These are phyloP conservation scores for Talaromyces sp. DNA, from an alignment of 2,329 filamentous ascomycete genomes.

Conservation along the genomic window DNA sequence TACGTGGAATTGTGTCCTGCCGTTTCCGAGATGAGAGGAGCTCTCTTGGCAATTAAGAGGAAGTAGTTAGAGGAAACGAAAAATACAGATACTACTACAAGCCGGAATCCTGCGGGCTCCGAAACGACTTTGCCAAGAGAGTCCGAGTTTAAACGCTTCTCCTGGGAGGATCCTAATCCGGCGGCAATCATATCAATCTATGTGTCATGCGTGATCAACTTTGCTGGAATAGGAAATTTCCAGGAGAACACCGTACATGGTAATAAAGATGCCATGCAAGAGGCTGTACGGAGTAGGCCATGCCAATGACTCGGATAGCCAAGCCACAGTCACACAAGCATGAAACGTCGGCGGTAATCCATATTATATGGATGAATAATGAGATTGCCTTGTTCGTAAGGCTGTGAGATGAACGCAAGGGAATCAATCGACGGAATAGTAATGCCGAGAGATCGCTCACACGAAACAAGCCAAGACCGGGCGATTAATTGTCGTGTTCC, in stretches of 20 bases:
- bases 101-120: background rate
- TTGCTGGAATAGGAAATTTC: background rate
- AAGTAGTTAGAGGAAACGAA: background rate
- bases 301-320: background rate
- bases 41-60: background rate
- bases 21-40: background rate
- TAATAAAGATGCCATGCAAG: background rate
- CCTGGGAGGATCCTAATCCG: background rate
- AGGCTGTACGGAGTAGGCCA: background rate
- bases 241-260: background rate
- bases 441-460: background rate
- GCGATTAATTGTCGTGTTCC: background rate
- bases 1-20: background rate
- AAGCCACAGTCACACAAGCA: background rate
- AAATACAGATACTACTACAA: background rate
- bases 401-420: background rate
- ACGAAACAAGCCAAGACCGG: background rate
- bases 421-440: background rate
- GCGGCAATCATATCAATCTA: background rate
- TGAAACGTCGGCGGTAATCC: background rate
- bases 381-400: background rate
- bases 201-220: background rate
- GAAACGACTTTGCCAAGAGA: background rate
- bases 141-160: background rate
- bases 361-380: background rate